Percentiles rank a stretch among this genome's conserved stretches.
Conservation (phyloP, 257 asterid genomes). For the Solanum phureja region DNA sequence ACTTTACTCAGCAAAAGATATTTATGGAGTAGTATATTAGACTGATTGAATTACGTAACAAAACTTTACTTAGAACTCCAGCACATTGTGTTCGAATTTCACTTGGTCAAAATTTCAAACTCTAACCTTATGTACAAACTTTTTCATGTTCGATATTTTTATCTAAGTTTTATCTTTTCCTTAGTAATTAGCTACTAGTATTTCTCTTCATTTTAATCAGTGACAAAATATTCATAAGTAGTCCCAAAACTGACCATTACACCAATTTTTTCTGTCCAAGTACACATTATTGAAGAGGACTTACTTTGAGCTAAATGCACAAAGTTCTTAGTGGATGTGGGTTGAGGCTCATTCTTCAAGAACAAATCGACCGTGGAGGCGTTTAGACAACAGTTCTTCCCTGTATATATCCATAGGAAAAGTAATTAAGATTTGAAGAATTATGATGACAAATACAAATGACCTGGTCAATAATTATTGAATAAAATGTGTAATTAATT, state of each 20-base stretch:
- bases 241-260: not conserved
- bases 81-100: not conserved
- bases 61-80: not conserved
- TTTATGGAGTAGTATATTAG: not conserved
- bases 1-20: not conserved
- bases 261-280: not conserved
- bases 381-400: conserved; percentile 75
- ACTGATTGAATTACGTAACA: not conserved
- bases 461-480: not conserved
- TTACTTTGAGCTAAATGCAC: conserved; percentile 87
- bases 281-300: conserved; percentile 7
- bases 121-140: not conserved
- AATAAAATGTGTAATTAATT: not conserved
- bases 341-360: conserved; percentile 63
- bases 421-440: not conserved
- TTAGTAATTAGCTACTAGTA: not conserved
- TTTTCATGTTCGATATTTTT: not conserved
- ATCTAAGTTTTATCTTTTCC: not conserved
- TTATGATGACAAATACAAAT: not conserved
- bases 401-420: conserved; percentile 9
- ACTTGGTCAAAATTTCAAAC: not conserved
- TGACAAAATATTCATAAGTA: not conserved
- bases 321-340: conserved; percentile 74
- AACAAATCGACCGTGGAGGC: conserved; percentile 47
- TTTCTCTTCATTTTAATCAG: not conserved